Base-by-base conservation (phyloP, 352 stramenopile species). In the Globisporangium uncinulatum region DNA sequence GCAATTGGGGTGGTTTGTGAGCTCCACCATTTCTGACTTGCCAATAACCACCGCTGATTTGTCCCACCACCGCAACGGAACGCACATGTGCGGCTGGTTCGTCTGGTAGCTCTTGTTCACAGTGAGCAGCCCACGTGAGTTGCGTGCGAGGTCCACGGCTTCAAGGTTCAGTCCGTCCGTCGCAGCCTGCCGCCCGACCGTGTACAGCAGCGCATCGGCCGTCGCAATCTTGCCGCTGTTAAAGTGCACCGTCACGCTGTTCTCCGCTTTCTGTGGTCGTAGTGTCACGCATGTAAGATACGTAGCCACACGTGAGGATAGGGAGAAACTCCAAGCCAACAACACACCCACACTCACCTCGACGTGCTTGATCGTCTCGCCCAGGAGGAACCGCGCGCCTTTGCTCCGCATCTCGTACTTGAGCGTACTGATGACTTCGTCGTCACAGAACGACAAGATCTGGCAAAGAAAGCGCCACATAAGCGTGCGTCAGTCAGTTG, bases 51-150 rank as follows among this genome's bases (percentile, higher is more conserved):
- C 45, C 19, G 36, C 1, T 7, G 34, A 39, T 8, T n/a, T n/a
- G n/a, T n/a, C n/a, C n/a, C n/a, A n/a, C n/a, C n/a, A n/a, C 34
- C 34, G 34, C 8, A 39, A 39, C 34, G 34, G 2, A 39, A 39
- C 69, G 20, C 51, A 90, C 82, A 96, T 92, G 59, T 92, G 76
- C 32, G 85, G 65, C 55, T 88, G 73, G 31, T 76, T 69, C 11
- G 87, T 96, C 68, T 96, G 86, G 70, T 95, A 96, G 48, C 85
- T 84, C 61, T 89, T 80, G 69, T 96, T 93, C 17, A 96, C 86
- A 14, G 79, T 85, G 24, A 96, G 71, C 20, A 96, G 66, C 5
- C 87, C 87, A 15, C 87, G 81, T 29, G 84, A 71, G 61, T 95
- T 91, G 46, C 77, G 74, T 4, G 74, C 74, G 15, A 96, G 70